Evolutionary conservation across 106 monocot genomes (phyloP).

Genomic region (Dioscorea dumetorum): DNA sequence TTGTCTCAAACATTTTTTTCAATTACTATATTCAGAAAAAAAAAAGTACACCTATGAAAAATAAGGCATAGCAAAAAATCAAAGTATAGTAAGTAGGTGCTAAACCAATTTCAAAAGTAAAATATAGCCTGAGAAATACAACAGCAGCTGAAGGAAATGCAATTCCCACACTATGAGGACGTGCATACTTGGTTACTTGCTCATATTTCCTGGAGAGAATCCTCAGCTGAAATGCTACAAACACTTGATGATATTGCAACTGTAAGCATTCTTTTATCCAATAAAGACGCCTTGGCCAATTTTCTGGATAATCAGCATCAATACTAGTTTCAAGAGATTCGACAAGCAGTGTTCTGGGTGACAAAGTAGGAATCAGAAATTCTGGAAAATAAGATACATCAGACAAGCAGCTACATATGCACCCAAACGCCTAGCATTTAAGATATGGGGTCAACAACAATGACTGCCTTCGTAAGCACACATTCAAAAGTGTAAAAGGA

Average conservation of each 20-base stretch:
- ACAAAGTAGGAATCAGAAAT: background rate
- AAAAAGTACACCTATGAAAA: no score
- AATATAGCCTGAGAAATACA: no score
- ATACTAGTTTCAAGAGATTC: slow-evolving; percentile 90
- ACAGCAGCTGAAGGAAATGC: no score
- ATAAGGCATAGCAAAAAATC: no score
- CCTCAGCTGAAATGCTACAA: slow-evolving; percentile 77
- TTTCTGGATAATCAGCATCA: slow-evolving; percentile 92
- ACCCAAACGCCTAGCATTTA: background rate
- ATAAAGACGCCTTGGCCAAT: slow-evolving; percentile 78
- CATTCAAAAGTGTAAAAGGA: background rate
- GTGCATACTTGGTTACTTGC: slow-evolving; percentile 32
- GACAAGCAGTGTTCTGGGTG: slow-evolving; percentile 75
- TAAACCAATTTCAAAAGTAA: no score
- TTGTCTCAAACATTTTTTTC: no score
- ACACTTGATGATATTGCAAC: slow-evolving; percentile 80
- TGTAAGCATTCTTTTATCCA: slow-evolving; percentile 77
- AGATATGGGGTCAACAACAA: background rate
- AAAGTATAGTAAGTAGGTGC: no score
- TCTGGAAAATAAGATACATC: background rate
- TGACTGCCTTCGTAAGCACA: background rate
- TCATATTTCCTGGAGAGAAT: slow-evolving; percentile 98
- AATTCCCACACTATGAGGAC: no score
- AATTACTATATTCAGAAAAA: no score
- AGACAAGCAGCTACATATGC: background rate